These are phyloP conservation scores for Fusarium sp. DNA, from an alignment of 2,329 filamentous ascomycete genomes.

Conservation along the genomic window DNA sequence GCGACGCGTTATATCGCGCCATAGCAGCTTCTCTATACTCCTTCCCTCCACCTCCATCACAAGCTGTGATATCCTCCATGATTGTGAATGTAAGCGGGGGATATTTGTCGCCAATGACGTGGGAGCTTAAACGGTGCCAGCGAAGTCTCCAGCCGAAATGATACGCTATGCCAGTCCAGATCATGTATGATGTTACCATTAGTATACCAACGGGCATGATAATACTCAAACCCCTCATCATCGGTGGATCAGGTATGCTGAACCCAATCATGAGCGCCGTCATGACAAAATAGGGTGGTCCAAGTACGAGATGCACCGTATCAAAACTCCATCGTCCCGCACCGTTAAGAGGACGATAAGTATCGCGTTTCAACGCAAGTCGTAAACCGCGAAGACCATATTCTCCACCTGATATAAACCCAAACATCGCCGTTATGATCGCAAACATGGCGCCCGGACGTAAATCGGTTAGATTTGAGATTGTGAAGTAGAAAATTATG, in stretches of 20 bases:
- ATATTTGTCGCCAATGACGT: constrained; percentile 11
- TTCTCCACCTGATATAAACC: constrained; percentile 59
- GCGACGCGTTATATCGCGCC: constrained; percentile 25
- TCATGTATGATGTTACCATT: constrained; percentile 32
- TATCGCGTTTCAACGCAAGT: constrained; percentile 17
- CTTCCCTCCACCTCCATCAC: constrained; percentile 24
- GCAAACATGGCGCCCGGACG: constrained; percentile 52
- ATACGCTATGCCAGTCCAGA: constrained; percentile 24
- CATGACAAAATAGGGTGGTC: constrained; percentile 31
- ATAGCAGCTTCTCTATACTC: constrained; percentile 25
- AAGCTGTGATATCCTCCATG: constrained; percentile 33
- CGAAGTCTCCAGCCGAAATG: constrained; percentile 23
- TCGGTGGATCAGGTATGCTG: constrained; percentile 30
- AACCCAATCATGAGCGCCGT: constrained; percentile 36
- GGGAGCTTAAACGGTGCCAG: constrained; percentile 23
- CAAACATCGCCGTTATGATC: constrained; percentile 61
- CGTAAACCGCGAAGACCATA: constrained; percentile 48
- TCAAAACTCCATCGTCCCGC: constrained; percentile 30
- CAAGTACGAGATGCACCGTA: constrained; percentile 26
- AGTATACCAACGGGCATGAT: constrained; percentile 34
- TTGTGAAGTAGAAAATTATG: constrained; percentile 59
- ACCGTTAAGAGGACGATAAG: constrained; percentile 6
- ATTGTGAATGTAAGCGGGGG: constrained; percentile 24
- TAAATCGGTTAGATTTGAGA: constrained; percentile 48
- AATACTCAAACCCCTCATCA: constrained; percentile 32